Evolutionary conservation across 352 stramenopile species (phyloP).

Genomic region (Globisporangium okanoganense): DNA sequence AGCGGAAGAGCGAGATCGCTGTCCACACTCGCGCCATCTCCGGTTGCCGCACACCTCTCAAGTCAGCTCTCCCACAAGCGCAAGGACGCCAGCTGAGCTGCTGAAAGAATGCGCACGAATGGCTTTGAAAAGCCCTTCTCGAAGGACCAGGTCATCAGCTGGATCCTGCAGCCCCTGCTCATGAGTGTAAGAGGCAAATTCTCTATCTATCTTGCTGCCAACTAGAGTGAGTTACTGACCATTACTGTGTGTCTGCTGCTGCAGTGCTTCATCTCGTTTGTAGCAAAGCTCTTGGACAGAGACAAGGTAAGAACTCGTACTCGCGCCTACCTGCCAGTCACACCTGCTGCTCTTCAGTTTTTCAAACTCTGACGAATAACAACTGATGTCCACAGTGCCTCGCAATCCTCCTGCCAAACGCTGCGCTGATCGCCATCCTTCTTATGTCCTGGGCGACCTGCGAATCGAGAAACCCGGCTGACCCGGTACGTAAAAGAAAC

Average conservation of each 20-base stretch:
- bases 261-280: constrained; percentile 68
- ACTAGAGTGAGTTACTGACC: neutral
- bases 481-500: constrained; percentile 25
- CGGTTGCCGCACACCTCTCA: neutral
- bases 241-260: neutral
- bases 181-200: constrained; percentile 39
- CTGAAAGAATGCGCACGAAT: constrained; percentile 43
- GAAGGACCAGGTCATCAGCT: constrained; percentile 38
- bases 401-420: constrained; percentile 62
- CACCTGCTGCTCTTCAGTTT: too few species aligned
- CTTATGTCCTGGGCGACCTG: constrained; percentile 66
- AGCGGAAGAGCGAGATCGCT: neutral
- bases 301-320: constrained; percentile 36
- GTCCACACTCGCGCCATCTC: constrained; percentile 2
- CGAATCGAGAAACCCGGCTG: constrained; percentile 54
- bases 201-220: neutral
- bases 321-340: neutral
- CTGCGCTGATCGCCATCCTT: constrained; percentile 47
- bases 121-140: constrained; percentile 83
- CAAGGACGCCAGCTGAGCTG: neutral
- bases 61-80: neutral
- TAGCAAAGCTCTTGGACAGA: constrained; percentile 43
- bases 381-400: constrained; percentile 35
- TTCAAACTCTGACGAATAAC: neutral
- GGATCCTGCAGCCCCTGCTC: constrained; percentile 66